Percentiles rank a stretch among this genome's conserved stretches.
Evolutionary conservation across 192 early-diverging fungal genomes (phyloP).

Genomic region (Coemansia sp.): DNA sequence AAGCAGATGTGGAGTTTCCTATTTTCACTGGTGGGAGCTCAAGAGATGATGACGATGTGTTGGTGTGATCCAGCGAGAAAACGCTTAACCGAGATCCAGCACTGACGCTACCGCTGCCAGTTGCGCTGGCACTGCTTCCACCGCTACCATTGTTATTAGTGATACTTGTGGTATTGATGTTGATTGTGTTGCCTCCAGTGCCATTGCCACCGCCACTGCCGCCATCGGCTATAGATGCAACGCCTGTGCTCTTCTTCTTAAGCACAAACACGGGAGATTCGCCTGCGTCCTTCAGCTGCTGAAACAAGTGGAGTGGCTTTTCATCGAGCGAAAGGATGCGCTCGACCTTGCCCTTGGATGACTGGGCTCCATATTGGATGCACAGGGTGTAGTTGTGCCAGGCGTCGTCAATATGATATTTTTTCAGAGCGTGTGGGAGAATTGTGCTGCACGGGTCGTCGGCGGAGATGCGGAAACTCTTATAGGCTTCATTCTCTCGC

Average conservation of each 20-base stretch:
- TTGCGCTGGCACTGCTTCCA: no score
- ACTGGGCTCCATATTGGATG: slow-evolving; percentile 65
- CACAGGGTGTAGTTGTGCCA: slow-evolving; percentile 85
- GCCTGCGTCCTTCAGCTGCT: slow-evolving; percentile 70
- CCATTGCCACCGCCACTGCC: slow-evolving; percentile 7
- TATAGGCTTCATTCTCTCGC: slow-evolving; percentile 73
- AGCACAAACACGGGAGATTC: slow-evolving; percentile 73
- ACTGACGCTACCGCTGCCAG: slow-evolving; percentile 27
- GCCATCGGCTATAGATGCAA: neutral
- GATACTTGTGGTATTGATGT: neutral
- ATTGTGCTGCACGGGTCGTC: slow-evolving; percentile 85
- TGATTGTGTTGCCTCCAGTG: slow-evolving; percentile 4
- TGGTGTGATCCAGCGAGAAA: slow-evolving; percentile 45
- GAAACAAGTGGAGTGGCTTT: slow-evolving; percentile 64
- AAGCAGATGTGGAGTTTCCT: slow-evolving; percentile 15
- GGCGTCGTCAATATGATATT: slow-evolving; percentile 87
- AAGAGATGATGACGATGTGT: slow-evolving; percentile 48
- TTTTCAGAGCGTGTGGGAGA: slow-evolving; percentile 80
- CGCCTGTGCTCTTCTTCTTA: slow-evolving; percentile 55
- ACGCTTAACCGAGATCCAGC: slow-evolving; percentile 41
- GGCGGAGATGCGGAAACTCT: slow-evolving; percentile 79
- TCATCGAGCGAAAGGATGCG: slow-evolving; percentile 75
- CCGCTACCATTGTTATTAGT: slow-evolving; percentile 7
- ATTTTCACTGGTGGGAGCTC: slow-evolving; percentile 28
- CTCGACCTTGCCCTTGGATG: slow-evolving; percentile 57